A percentile compares a stretch with the other conserved stretches of the same genome.
phyloP scores from a whole-genome alignment of 208 protist species.

The Acanthamoeba healyi region DNA sequence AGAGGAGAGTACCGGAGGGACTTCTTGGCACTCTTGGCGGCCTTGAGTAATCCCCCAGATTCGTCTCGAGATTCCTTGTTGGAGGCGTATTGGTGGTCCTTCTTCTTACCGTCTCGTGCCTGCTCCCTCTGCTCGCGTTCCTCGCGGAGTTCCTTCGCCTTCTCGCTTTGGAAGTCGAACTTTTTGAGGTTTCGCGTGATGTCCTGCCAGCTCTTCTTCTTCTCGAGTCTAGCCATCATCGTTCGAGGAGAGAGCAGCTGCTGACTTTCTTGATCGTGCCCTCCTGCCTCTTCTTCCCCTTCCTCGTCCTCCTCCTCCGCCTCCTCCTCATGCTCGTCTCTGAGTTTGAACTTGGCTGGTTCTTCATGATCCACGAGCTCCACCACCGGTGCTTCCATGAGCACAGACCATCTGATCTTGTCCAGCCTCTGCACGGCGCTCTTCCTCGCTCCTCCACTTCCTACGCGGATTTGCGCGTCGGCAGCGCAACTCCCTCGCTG shows the following conservation, averaged over 20 bases:
- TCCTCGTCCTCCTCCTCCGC: background rate
- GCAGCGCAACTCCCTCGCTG: too few species aligned
- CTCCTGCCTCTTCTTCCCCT: background rate
- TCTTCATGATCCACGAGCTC: background rate
- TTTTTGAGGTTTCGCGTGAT: background rate
- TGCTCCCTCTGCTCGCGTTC: background rate
- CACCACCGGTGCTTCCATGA: background rate
- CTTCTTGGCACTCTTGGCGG: background rate
- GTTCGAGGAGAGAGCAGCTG: too few species aligned
- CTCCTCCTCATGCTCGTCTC: background rate
- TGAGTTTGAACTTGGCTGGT: too few species aligned
- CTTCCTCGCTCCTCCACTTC: too few species aligned
- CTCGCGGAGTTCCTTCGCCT: background rate
- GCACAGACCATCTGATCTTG: conserved; percentile 3
- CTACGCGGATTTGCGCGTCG: too few species aligned
- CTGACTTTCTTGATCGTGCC: background rate
- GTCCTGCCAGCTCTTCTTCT: conserved; percentile 22
- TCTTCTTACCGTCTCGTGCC: background rate
- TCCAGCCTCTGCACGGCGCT: background rate
- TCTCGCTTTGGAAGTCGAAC: background rate
- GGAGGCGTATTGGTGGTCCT: too few species aligned
- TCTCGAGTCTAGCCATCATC: background rate
- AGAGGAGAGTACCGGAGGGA: too few species aligned
- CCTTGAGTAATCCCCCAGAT: background rate
- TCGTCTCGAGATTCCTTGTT: background rate